Conservation (phyloP, 1,139 yeast species). For the Blastobotrys buckinghamii region DNA sequence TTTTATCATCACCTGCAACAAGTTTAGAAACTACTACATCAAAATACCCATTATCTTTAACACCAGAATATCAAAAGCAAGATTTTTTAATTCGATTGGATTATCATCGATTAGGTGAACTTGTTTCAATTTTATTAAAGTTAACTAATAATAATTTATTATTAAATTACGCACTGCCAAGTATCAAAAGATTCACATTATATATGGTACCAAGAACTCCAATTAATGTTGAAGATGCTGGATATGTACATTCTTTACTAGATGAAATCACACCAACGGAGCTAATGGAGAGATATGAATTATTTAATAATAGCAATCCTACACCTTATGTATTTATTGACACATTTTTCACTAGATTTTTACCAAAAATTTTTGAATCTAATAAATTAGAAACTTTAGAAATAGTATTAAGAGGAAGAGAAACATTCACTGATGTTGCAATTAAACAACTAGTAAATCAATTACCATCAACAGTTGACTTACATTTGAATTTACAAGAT, state of each 20-base stretch:
- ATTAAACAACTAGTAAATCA: background rate
- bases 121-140: background rate
- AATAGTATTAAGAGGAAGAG: constrained; percentile 7
- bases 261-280: background rate
- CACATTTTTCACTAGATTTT: constrained; percentile 1
- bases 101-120: background rate
- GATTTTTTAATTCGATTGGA: constrained; percentile 2
- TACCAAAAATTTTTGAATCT: constrained; percentile 4
- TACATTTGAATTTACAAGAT: constrained; percentile 7
- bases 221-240: constrained; percentile 1
- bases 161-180: background rate
- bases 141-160: background rate
- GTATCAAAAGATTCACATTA: constrained; percentile 1
- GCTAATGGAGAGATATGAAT: background rate
- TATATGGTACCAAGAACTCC: constrained; percentile 6
- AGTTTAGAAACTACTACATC: background rate
- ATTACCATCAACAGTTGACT: constrained; percentile 1
- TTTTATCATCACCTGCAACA: background rate
- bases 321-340: constrained; percentile 6
- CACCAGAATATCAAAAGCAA: background rate
- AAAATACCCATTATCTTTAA: background rate
- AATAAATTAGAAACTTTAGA: constrained; percentile 2
- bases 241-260: constrained; percentile 4
- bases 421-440: constrained; percentile 6
- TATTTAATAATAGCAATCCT: background rate